phyloP scores from a whole-genome alignment of 352 stramenopile species.

The Phytophthora europaea region DNA sequence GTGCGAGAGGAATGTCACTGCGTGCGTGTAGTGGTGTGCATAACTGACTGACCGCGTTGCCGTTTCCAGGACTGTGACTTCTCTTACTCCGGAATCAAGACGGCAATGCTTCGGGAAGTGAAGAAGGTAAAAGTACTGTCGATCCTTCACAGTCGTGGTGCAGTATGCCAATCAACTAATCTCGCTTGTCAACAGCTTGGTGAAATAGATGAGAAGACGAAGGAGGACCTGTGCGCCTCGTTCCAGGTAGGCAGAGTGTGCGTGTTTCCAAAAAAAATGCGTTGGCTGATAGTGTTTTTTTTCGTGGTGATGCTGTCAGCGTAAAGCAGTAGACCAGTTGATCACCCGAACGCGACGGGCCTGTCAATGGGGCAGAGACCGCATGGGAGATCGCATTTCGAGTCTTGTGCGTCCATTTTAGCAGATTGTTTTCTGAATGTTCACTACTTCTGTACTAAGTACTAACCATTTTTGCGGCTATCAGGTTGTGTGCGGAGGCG shows the following conservation, averaged over 20 bases:
- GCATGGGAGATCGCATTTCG: constrained; percentile 58
- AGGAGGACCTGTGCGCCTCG: constrained; percentile 94
- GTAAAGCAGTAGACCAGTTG: constrained; percentile 64
- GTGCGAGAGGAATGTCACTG: constrained; percentile 28
- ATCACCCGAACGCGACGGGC: constrained; percentile 87
- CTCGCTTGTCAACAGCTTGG: constrained; percentile 56
- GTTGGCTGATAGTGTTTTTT: neutral
- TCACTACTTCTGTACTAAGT: neutral
- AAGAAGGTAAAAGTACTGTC: constrained; percentile 47
- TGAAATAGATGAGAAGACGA: constrained; percentile 56
- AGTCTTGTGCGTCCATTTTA: constrained; percentile 71
- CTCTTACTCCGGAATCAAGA: constrained; percentile 99
- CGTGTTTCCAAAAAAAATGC: neutral
- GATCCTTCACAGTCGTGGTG: neutral
- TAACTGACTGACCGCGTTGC: neutral
- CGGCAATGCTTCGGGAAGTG: constrained; percentile 91
- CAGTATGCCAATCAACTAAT: constrained; percentile 4
- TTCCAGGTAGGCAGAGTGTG: constrained; percentile 81
- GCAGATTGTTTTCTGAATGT: neutral
- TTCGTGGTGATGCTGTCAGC: constrained; percentile 23
- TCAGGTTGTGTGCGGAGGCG: constrained; percentile 96
- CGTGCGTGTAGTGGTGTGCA: neutral
- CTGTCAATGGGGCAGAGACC: constrained; percentile 84
- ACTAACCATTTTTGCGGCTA: constrained; percentile 3
- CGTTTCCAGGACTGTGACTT: constrained; percentile 95